Evolutionary conservation across 345 rosid species (phyloP).

Genomic region (Psidium friedrichsthalianum): DNA sequence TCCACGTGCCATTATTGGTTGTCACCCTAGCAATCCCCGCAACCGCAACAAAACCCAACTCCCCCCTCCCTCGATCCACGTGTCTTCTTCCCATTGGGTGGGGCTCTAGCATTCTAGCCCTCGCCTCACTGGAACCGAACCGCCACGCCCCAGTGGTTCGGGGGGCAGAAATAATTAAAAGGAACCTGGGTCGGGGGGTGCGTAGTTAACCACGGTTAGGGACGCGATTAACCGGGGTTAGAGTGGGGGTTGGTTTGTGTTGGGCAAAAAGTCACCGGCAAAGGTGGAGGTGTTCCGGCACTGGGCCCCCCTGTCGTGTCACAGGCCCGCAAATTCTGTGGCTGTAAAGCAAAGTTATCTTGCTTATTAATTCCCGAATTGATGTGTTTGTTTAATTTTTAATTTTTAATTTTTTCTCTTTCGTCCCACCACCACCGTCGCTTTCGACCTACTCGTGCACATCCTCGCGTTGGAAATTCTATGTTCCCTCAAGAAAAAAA

Average conservation of each 20-base stretch:
- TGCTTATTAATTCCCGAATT: not conserved
- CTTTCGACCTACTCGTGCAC: not conserved
- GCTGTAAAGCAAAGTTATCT: not conserved
- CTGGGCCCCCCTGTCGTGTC: conserved; percentile 21
- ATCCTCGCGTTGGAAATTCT: not conserved
- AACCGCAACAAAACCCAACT: no score
- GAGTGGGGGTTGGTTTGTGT: not conserved
- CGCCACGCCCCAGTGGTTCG: not conserved
- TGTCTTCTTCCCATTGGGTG: not conserved
- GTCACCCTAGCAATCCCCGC: not conserved
- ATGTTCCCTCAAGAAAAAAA: no score
- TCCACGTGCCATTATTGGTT: not conserved
- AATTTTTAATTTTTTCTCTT: no score
- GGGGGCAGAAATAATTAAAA: not conserved
- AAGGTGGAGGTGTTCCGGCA: conserved; percentile 19
- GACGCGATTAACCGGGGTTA: not conserved
- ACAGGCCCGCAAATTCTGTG: conserved; percentile 16
- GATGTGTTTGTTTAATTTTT: accelerated
- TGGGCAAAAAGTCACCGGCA: conserved; percentile 7
- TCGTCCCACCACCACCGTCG: not conserved
- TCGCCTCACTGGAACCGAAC: not conserved
- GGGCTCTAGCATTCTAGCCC: not conserved
- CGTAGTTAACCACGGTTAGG: not conserved
- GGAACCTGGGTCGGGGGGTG: not conserved
- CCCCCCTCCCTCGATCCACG: not conserved